Conservation (phyloP, 306 rosid genomes). For the Trifolium fragiferum region DNA sequence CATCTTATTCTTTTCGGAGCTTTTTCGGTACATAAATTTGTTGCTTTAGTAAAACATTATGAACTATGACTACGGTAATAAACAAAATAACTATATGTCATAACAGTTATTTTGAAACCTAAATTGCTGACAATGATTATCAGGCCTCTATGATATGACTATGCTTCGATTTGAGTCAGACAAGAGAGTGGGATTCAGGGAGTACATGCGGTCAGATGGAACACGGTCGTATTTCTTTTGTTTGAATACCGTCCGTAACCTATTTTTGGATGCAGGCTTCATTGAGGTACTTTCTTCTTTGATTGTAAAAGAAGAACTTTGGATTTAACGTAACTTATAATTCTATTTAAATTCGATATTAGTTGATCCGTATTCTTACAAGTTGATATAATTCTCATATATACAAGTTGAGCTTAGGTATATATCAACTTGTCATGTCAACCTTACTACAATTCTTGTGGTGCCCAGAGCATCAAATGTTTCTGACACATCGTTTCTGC, state of each 20-base stretch:
- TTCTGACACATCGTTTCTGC: constrained; percentile 21
- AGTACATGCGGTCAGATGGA: constrained; percentile 80
- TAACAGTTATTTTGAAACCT: constrained; percentile 25
- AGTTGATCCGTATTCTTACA: constrained; percentile 17
- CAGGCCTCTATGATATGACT: constrained; percentile 97
- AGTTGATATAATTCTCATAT: background rate
- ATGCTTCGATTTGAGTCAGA: constrained; percentile 83
- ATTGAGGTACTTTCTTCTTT: constrained; percentile 62
- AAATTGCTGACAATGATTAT: constrained; percentile 35
- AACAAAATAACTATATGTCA: constrained; percentile 15
- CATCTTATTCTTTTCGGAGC: constrained; percentile 22
- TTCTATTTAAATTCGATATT: constrained; percentile 11
- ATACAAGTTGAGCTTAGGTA: constrained; percentile 31
- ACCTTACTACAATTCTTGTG: constrained; percentile 18
- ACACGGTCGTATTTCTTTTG: constrained; percentile 91
- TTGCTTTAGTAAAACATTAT: no score
- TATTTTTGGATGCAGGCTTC: constrained; percentile 83
- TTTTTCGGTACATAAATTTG: background rate
- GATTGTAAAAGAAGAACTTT: constrained; percentile 27
- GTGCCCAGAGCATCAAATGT: constrained; percentile 27
- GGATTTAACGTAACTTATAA: constrained; percentile 12
- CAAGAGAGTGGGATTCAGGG: constrained; percentile 76
- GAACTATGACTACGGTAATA: no score
- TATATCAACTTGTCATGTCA: background rate
- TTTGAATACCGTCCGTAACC: constrained; percentile 66